Evolutionary conservation across 179 eudicot genomes (phyloP).

Genomic region (Camellia oleifera): DNA sequence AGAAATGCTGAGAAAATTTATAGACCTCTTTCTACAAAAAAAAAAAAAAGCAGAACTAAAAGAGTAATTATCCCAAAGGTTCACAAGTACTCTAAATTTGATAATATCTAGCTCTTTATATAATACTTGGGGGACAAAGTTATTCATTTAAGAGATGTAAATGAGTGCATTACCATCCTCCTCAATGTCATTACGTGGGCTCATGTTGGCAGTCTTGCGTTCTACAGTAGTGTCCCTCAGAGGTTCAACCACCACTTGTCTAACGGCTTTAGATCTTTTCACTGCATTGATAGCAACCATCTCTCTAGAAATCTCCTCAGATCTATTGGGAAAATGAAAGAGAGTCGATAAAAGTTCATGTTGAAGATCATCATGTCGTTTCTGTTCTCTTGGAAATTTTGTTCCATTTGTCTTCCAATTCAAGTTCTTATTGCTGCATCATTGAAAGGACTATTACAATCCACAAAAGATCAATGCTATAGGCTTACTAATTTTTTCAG

Average conservation of each 20-base stretch:
- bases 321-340: conserved; percentile 25
- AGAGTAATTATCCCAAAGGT: neutral
- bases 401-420: conserved; percentile 1
- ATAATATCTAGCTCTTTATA: neutral
- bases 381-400: conserved; percentile 7
- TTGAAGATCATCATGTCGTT: conserved; percentile 17
- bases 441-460: neutral
- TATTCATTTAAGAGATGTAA: neutral
- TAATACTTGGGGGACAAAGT: neutral
- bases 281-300: neutral
- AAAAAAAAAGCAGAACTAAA: neutral
- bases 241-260: conserved; percentile 22
- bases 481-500: neutral
- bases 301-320: conserved; percentile 9
- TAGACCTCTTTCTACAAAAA: neutral
- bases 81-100: neutral
- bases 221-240: conserved; percentile 14
- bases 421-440: neutral
- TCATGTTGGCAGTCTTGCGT: neutral
- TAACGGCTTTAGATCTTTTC: conserved; percentile 19
- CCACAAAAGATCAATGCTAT: neutral
- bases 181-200: neutral
- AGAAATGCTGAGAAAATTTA: neutral
- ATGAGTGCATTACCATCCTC: conserved; percentile 23
- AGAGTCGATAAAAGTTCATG: conserved; percentile 25